phyloP scores from a whole-genome alignment of 106 monocot genomes.

The Vanilla planifolia region DNA sequence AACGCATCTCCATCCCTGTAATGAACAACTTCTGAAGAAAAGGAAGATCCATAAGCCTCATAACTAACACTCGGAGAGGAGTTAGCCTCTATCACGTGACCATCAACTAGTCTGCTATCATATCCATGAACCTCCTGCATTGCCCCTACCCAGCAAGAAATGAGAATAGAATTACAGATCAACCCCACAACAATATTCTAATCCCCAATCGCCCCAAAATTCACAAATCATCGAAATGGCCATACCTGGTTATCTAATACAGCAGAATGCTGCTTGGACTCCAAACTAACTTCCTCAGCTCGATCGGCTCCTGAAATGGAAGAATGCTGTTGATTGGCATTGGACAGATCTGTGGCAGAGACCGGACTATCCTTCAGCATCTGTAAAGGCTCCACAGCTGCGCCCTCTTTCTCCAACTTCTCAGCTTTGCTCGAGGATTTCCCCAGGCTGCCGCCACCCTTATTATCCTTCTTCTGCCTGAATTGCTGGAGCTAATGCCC shows the following conservation, averaged over 20 bases:
- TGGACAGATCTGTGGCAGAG: neutral
- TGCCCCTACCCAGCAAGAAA: slow-evolving; percentile 71
- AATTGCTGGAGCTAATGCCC: slow-evolving; percentile 74
- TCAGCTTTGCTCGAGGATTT: slow-evolving; percentile 24
- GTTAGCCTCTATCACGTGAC: neutral
- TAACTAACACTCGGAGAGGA: slow-evolving; percentile 1
- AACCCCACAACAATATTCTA: slow-evolving; percentile 15
- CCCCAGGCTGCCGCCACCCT: slow-evolving; percentile 34
- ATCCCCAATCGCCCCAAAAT: slow-evolving; percentile 1
- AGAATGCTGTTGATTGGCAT: neutral
- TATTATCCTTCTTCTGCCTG: slow-evolving; percentile 87
- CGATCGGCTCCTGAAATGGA: neutral
- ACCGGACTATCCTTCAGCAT: neutral
- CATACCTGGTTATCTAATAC: slow-evolving; percentile 25
- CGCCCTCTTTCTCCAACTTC: slow-evolving; percentile 17
- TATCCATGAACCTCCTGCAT: slow-evolving; percentile 59
- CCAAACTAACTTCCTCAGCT: neutral
- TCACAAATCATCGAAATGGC: neutral
- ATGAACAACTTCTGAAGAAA: slow-evolving; percentile 7
- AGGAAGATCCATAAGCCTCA: neutral
- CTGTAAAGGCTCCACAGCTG: slow-evolving; percentile 4
- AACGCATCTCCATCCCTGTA: neutral
- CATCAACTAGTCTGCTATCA: slow-evolving; percentile 4
- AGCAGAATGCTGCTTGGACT: slow-evolving; percentile 4
- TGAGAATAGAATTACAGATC: slow-evolving; percentile 64